These are phyloP conservation scores for Microbotryum violaceum DNA, from an alignment of 1,284 basidiomycete genomes.

Conservation along the genomic window DNA sequence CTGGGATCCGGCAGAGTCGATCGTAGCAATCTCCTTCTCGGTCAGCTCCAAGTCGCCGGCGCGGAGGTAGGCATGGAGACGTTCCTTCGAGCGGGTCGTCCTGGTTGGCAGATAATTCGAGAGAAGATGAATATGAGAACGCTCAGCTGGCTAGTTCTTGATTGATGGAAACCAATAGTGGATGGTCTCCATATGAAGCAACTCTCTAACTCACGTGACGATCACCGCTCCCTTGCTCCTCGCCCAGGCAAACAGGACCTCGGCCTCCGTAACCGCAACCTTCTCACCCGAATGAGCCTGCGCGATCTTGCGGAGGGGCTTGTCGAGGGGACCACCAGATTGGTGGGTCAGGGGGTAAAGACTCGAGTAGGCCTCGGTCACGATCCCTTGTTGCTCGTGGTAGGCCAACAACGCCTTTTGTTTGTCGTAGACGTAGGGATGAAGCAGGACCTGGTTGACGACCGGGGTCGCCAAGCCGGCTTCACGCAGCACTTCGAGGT, in stretches of 20 bases:
- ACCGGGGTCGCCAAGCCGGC: conserved; percentile 47
- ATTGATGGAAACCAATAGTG: background rate
- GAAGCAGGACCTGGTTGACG: conserved; percentile 60
- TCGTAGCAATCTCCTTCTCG: conserved; percentile 40
- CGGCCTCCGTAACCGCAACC: conserved; percentile 51
- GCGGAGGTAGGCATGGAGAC: conserved; percentile 53
- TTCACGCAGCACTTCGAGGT: conserved; percentile 52
- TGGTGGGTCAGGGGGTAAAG: conserved; percentile 57
- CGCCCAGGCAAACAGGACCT: conserved; percentile 61
- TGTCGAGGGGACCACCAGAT: conserved; percentile 61
- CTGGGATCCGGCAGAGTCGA: conserved; percentile 39
- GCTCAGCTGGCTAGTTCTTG: no score
- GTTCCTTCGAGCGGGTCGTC: conserved; percentile 16
- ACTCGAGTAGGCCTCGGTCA: conserved; percentile 62
- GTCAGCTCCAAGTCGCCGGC: conserved; percentile 46
- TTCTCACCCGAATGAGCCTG: conserved; percentile 42
- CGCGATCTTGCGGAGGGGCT: conserved; percentile 53
- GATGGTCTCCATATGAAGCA: background rate
- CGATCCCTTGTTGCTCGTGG: conserved; percentile 52
- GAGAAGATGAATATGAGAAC: background rate
- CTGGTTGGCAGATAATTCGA: background rate
- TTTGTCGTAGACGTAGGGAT: conserved; percentile 57
- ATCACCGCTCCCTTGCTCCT: conserved; percentile 58
- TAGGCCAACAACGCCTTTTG: conserved; percentile 54
- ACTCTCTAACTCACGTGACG: conserved; percentile 50